Conservation (phyloP, 768 basidiomycete genomes). For the Leccinum imitatum region DNA sequence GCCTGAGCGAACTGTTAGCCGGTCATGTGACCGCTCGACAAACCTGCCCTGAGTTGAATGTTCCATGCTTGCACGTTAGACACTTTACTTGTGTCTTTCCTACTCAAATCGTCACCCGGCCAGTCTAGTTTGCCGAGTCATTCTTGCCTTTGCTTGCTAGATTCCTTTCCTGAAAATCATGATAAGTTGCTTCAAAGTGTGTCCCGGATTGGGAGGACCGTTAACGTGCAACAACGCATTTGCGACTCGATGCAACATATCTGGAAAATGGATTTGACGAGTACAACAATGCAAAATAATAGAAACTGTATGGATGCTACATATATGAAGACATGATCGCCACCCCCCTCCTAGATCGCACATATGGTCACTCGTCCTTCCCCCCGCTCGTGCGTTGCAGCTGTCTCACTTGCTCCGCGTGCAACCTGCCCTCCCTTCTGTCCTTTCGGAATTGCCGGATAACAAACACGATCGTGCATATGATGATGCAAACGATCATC, state of each 20-base stretch:
- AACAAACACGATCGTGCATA: conserved; percentile 20
- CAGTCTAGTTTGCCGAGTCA: no score
- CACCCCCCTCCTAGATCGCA: neutral
- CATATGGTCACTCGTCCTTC: conserved; percentile 2
- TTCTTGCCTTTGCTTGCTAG: no score
- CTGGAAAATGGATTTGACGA: neutral
- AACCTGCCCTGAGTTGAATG: conserved; percentile 29
- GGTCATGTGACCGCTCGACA: conserved; percentile 17
- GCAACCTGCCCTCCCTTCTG: conserved; percentile 18
- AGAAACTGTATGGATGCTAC: neutral
- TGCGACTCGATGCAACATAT: neutral
- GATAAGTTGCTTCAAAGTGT: no score
- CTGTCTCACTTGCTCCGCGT: conserved; percentile 17
- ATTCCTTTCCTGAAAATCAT: no score
- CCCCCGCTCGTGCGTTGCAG: neutral
- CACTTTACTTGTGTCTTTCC: neutral
- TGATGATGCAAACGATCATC: conserved; percentile 11
- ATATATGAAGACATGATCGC: neutral
- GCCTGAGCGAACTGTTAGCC: neutral
- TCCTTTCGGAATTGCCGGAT: conserved; percentile 17
- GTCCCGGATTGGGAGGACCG: neutral
- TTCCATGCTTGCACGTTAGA: conserved; percentile 9
- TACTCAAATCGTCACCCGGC: no score
- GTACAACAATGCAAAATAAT: neutral
- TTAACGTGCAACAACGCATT: neutral